Conservation (phyloP, 768 basidiomycete genomes). For the Agaricus bisporus region DNA sequence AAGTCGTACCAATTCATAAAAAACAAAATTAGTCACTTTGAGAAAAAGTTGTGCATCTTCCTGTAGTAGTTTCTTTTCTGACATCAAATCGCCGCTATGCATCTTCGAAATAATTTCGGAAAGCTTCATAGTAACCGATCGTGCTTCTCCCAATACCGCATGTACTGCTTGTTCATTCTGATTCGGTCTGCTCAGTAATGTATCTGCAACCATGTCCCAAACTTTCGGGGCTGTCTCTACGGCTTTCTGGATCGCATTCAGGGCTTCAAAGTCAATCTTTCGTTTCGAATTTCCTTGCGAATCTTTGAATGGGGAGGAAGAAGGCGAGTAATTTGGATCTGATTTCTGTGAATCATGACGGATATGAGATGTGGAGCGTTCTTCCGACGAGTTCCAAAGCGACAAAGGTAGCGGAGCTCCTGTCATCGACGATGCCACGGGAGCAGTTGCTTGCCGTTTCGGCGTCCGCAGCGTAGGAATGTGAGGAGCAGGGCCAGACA, state of each 20-base stretch:
- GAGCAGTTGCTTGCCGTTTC: conserved; percentile 39
- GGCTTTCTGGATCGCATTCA: conserved; percentile 73
- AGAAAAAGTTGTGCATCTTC: conserved; percentile 79
- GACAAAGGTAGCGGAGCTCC: background rate
- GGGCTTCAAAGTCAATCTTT: conserved; percentile 70
- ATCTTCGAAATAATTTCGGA: conserved; percentile 51
- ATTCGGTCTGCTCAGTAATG: conserved; percentile 40
- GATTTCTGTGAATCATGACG: conserved; percentile 37
- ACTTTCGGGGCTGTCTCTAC: conserved; percentile 75
- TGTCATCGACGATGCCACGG: conserved; percentile 22
- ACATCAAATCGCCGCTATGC: conserved; percentile 46
- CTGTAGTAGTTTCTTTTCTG: conserved; percentile 57
- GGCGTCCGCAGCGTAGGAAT: conserved; percentile 42
- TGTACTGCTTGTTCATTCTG: conserved; percentile 45
- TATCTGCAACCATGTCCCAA: conserved; percentile 77
- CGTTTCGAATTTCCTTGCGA: conserved; percentile 50
- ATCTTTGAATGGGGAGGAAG: conserved; percentile 32
- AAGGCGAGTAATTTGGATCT: conserved; percentile 25
- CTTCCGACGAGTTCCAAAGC: conserved; percentile 3
- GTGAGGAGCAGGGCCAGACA: conserved; percentile 25
- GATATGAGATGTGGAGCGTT: conserved; percentile 22
- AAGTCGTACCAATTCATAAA: background rate
- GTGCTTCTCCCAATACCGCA: conserved; percentile 54
- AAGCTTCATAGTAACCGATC: conserved; percentile 58
- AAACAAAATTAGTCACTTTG: conserved; percentile 48